phyloP scores from a whole-genome alignment of 2,329 filamentous ascomycete genomes.

The Aureobasidium vineae region DNA sequence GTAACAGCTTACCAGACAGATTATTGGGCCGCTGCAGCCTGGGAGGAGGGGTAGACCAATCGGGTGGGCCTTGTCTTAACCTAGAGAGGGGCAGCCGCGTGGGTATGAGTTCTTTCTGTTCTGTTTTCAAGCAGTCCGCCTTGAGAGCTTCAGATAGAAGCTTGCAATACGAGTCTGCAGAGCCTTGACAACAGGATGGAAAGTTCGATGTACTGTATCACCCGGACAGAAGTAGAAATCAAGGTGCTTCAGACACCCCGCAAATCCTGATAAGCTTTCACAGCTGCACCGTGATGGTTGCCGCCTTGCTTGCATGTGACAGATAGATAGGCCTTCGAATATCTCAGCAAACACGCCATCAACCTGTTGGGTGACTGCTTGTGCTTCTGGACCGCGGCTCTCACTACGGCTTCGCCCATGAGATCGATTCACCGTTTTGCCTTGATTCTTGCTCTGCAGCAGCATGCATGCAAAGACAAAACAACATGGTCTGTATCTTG shows the following conservation, averaged over 20 bases:
- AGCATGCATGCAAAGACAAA: not conserved
- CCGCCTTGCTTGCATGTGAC: constrained; percentile 26
- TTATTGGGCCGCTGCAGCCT: constrained; percentile 24
- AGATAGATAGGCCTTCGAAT: not conserved
- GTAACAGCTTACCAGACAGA: constrained; percentile 20
- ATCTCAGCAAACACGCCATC: constrained; percentile 6
- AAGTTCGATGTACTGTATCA: constrained; percentile 3
- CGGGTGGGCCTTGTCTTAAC: constrained; percentile 20
- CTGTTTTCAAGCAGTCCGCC: not conserved
- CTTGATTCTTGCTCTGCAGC: not conserved
- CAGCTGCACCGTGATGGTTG: constrained; percentile 20
- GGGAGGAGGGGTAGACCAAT: constrained; percentile 21
- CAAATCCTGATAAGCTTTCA: constrained; percentile 22
- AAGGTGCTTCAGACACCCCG: constrained; percentile 24
- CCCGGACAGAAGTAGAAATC: constrained; percentile 14
- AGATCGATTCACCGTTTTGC: not conserved
- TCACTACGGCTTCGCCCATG: not conserved
- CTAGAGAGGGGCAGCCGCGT: constrained; percentile 7
- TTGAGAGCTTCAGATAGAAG: not conserved
- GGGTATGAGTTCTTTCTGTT: constrained; percentile 17
- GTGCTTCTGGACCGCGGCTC: not conserved
- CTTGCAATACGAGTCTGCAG: constrained; percentile 1
- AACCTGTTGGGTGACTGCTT: not conserved
- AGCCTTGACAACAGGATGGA: constrained; percentile 8
- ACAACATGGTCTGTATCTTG: not conserved